These are phyloP conservation scores for Yamadazyma philogaea DNA, from an alignment of 805 yeast species.

Conservation along the genomic window DNA sequence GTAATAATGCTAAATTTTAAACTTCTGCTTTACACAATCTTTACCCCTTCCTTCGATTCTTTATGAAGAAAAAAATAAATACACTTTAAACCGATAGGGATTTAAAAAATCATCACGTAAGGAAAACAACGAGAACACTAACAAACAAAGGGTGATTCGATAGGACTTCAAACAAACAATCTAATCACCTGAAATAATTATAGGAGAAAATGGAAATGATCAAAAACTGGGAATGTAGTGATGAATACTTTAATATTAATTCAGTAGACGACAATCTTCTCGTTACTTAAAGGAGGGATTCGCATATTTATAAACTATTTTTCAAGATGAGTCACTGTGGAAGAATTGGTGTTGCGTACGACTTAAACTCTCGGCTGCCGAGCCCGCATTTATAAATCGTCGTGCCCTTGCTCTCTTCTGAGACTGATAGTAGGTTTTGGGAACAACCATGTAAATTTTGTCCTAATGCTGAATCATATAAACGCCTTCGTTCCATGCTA, in stretches of 20 bases:
- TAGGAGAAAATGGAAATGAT: not conserved
- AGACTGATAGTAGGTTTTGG: too few species aligned
- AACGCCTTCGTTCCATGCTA: too few species aligned
- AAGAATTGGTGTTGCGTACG: not conserved
- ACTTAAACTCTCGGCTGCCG: not conserved
- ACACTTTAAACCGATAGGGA: slow-evolving; percentile 2
- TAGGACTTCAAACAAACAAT: not conserved
- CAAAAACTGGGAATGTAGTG: not conserved
- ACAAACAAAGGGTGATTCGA: not conserved
- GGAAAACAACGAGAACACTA: not conserved
- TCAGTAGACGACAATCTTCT: slow-evolving; percentile 2
- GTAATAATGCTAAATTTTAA: not conserved
- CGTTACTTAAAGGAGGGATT: not conserved
- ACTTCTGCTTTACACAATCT: not conserved
- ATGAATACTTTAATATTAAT: slow-evolving; percentile 1
- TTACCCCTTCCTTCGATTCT: not conserved
- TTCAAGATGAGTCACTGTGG: slow-evolving; percentile 7
- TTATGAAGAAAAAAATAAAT: not conserved
- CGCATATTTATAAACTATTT: slow-evolving; percentile 6
- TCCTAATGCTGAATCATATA: too few species aligned
- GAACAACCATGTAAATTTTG: too few species aligned
- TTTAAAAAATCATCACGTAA: slow-evolving; percentile 2
- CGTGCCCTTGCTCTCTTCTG: too few species aligned
- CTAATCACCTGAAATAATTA: not conserved
- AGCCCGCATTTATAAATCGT: not conserved